Percentiles rank a stretch among this genome's conserved stretches.
phyloP scores from a whole-genome alignment of 2,329 filamentous ascomycete genomes.

The Arthrobotrys iridis region DNA sequence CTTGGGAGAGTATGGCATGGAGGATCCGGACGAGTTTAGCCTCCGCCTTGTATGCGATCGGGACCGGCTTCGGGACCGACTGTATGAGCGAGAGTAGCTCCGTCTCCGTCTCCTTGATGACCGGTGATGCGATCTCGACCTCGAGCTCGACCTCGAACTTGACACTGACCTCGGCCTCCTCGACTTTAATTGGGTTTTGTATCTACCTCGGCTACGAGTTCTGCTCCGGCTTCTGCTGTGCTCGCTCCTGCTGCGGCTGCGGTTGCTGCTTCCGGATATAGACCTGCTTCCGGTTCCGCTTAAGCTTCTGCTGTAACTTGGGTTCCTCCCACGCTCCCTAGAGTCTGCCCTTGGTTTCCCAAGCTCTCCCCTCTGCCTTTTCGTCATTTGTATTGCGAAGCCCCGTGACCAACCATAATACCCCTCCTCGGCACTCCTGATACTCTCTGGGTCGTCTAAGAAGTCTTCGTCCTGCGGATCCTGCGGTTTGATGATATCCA shows the following conservation, averaged over 20 bases:
- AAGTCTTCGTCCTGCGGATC: constrained; percentile 62
- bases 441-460: constrained; percentile 68
- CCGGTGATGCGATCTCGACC: constrained; percentile 40
- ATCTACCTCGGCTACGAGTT: constrained; percentile 27
- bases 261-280: constrained; percentile 4
- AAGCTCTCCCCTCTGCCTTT: constrained; percentile 62
- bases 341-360: constrained; percentile 22
- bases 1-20: constrained; percentile 39
- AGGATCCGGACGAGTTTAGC: constrained; percentile 46
- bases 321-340: constrained; percentile 59
- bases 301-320: constrained; percentile 45
- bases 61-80: constrained; percentile 44
- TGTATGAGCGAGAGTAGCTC: constrained; percentile 51
- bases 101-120: constrained; percentile 42
- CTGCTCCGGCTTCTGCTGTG: constrained; percentile 31
- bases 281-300: constrained; percentile 59
- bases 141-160: constrained; percentile 29
- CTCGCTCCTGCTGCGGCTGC: constrained; percentile 16
- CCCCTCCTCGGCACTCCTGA: constrained; percentile 73
- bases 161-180: constrained; percentile 34
- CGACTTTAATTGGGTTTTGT: constrained; percentile 34
- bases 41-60: constrained; percentile 38
- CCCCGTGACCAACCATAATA: constrained; percentile 88
- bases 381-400: constrained; percentile 84
- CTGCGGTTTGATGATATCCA: constrained; percentile 60